Base-by-base conservation (phyloP, 371 early-diverging fungal genomes). In the Saksenaea vasiformis region DNA sequence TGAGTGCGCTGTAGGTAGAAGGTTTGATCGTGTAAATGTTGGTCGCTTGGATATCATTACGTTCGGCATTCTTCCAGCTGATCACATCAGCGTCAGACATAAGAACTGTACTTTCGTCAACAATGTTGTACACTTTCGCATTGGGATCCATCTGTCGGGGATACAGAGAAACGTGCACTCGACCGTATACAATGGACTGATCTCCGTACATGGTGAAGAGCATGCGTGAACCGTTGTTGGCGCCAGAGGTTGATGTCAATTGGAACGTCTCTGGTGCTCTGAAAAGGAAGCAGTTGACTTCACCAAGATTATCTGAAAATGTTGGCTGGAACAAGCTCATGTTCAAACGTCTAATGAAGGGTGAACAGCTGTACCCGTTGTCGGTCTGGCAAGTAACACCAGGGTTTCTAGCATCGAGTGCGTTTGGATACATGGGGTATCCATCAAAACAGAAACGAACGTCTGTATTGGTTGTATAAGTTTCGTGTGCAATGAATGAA, bases 381-480 rank as follows among this genome's bases (percentile, higher is more conserved):
- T 81, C 71, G 10, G 82, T 81, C 43, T 66, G 62, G 56, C 82
- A 81, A 28, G 64, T 55, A 19, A 81, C 68, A 43, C 74, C 77
- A 37, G 74, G 70, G 17, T 77, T 56, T 28, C 76, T 57, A 11
- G 44, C 5, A 24, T 39, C 39, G 39, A 24, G 14, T 14, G 13
- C 3, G 37, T 64, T 47, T 13, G 72, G 60, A 36, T 73, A 56
- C 14, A 19, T 56, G 2, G 73, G 66, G 47, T 65, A 81, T 11
- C 82, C 82, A 56, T 81, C 82, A 58, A 77, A 81, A 54, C 82
- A 79, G 61, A 81, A 81, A 27, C 82, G 77, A 37, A 81, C 61
- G 69, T 81, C 80, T 74, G 55, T 28, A 28, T 35, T 17, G 35
- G 35, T 22, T 15, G 19, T 13, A 24, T 41, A 53, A 55, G 61